phyloP scores from a whole-genome alignment of 2,329 filamentous ascomycete genomes.

The Xylariaceae sp. region DNA sequence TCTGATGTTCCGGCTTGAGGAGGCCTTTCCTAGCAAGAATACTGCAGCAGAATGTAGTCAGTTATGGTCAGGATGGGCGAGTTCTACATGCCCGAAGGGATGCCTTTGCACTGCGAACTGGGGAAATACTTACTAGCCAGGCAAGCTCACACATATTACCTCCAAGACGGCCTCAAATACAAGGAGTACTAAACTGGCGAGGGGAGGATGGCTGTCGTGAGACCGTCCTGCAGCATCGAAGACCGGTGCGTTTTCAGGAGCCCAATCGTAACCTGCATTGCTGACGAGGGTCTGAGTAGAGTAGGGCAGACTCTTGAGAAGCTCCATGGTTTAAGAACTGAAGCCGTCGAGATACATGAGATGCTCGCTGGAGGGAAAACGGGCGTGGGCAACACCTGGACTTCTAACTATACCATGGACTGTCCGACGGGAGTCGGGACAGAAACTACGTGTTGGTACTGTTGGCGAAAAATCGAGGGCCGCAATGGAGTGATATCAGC shows the following conservation, averaged over 20 bases:
- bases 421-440: background rate
- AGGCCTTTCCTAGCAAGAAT: constrained; percentile 84
- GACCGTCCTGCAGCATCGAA: constrained; percentile 30
- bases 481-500: background rate
- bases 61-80: background rate
- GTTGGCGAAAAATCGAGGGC: background rate
- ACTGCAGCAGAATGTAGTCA: constrained; percentile 16
- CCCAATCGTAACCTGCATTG: constrained; percentile 22
- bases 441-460: background rate
- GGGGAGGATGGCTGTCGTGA: constrained; percentile 56
- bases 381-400: background rate
- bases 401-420: background rate
- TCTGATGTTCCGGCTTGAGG: constrained; percentile 93
- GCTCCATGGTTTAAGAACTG: constrained; percentile 25
- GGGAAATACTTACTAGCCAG: constrained; percentile 57
- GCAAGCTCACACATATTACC: constrained; percentile 77
- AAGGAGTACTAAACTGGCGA: constrained; percentile 67
- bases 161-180: constrained; percentile 71
- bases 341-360: background rate
- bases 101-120: too few relatives aligned
- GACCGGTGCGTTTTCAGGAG: constrained; percentile 36
- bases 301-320: constrained; percentile 32
- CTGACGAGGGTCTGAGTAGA: constrained; percentile 44
- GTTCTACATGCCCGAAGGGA: background rate
- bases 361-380: background rate